A percentile compares a stretch with the other conserved stretches of the same genome.
Evolutionary conservation across 73 alveolate genomes (phyloP).

Genomic region (Paramecium sexaurelia): DNA sequence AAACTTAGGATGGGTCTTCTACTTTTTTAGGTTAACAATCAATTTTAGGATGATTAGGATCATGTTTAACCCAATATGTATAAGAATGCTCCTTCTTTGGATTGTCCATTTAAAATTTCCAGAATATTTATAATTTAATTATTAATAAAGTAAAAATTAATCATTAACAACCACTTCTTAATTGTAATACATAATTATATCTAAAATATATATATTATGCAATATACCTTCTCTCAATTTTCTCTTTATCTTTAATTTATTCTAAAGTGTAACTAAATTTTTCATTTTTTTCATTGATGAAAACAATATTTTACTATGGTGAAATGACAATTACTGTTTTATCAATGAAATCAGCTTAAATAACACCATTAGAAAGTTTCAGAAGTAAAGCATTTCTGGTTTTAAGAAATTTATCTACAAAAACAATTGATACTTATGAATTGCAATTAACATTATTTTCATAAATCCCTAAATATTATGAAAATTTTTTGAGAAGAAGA

Average conservation of each 20-base stretch:
- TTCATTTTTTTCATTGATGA: not conserved
- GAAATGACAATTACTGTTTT: constrained; percentile 83
- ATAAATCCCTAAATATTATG: constrained; percentile 68
- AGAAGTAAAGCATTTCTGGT: constrained; percentile 95
- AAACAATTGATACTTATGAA: constrained; percentile 45
- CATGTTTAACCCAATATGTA: constrained; percentile 56
- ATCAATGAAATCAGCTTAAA: constrained; percentile 94
- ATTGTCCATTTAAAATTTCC: constrained; percentile 28
- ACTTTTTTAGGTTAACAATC: constrained; percentile 61
- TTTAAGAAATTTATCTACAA: constrained; percentile 94
- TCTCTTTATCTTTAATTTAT: not conserved
- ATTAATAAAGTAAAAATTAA: constrained; percentile 11
- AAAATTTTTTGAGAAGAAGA: constrained; percentile 15
- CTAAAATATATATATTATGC: not conserved
- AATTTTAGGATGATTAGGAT: constrained; percentile 55
- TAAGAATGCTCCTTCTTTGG: constrained; percentile 51
- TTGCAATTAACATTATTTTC: not conserved
- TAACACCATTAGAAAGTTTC: constrained; percentile 91
- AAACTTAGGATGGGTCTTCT: constrained; percentile 32
- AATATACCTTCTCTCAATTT: not conserved
- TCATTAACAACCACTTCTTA: constrained; percentile 21
- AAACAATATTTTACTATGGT: not conserved
- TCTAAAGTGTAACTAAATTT: not conserved
- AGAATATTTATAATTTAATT: constrained; percentile 8
- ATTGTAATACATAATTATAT: not conserved